These are phyloP conservation scores for Drosera spatulata DNA, from an alignment of 179 eudicot genomes.

Conservation along the genomic window DNA sequence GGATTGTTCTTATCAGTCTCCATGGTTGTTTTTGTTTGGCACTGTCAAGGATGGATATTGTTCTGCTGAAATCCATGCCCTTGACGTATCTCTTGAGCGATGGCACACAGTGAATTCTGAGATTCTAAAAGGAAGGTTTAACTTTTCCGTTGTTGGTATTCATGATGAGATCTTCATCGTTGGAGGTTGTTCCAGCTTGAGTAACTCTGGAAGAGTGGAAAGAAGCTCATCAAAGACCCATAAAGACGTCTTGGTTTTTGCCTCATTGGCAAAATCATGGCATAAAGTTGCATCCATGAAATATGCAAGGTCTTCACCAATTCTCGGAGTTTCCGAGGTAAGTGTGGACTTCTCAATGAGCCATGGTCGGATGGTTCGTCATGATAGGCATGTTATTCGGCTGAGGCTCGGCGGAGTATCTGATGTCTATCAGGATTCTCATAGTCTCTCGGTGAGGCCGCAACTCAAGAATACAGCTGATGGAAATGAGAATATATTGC, in stretches of 20 bases:
- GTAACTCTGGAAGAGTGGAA: constrained; percentile 74
- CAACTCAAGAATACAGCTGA: constrained; percentile 47
- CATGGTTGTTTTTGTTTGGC: constrained; percentile 95
- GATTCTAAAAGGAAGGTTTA: constrained; percentile 68
- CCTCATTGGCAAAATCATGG: constrained; percentile 67
- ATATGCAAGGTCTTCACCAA: constrained; percentile 72
- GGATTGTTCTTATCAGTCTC: constrained; percentile 63
- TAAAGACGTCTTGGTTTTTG: constrained; percentile 64
- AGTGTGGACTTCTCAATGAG: constrained; percentile 34
- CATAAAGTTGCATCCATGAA: constrained; percentile 83
- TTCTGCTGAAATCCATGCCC: constrained; percentile 78
- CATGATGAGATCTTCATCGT: constrained; percentile 64
- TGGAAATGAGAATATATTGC: constrained; percentile 39
- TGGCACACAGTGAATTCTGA: constrained; percentile 73
- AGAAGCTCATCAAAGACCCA: constrained; percentile 83
- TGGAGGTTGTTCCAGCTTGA: constrained; percentile 92
- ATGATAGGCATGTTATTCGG: constrained; percentile 61
- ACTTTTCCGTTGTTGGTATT: constrained; percentile 69
- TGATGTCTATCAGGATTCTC: constrained; percentile 93
- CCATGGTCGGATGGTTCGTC: constrained; percentile 44
- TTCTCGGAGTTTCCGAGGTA: constrained; percentile 67
- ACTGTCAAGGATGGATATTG: constrained; percentile 68
- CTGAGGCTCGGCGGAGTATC: constrained; percentile 69
- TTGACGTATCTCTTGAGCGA: constrained; percentile 60
- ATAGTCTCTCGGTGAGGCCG: constrained; percentile 80